A percentile compares a stretch with the other conserved stretches of the same genome.
Evolutionary conservation across 306 rosid genomes (phyloP).

Genomic region (Begonia loranthoides): DNA sequence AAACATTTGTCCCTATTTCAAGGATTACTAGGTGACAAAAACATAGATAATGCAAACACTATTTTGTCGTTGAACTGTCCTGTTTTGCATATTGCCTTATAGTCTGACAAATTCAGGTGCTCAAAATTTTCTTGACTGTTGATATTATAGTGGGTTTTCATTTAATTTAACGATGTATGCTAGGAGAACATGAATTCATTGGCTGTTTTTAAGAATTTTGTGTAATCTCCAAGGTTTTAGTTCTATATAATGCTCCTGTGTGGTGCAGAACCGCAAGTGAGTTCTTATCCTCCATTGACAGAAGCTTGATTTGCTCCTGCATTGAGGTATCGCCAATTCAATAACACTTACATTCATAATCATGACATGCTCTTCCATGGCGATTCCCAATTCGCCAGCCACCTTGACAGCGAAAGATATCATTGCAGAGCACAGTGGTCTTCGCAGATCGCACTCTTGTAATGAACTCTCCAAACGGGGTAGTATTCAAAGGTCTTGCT

Average conservation of each 20-base stretch:
- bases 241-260: conserved; percentile 11
- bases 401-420: conserved; percentile 20
- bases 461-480: conserved; percentile 26
- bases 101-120: neutral
- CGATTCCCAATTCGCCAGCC: conserved; percentile 40
- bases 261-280: conserved; percentile 8
- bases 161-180: no score
- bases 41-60: neutral
- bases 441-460: conserved; percentile 40
- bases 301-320: neutral
- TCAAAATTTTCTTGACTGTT: neutral
- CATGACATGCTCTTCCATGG: conserved; percentile 44
- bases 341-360: conserved; percentile 1
- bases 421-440: conserved; percentile 25
- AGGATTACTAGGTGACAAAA: conserved; percentile 2
- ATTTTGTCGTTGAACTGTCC: neutral
- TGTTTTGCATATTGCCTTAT: neutral
- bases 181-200: no score
- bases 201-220: neutral
- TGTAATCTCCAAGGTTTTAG: neutral
- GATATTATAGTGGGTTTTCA: no score
- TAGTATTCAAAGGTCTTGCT: conserved; percentile 33
- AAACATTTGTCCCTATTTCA: neutral
- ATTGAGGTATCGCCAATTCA: neutral
- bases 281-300: neutral